These are phyloP conservation scores for Leccinellum luteum DNA, from an alignment of 768 basidiomycete species.

Conservation along the genomic window DNA sequence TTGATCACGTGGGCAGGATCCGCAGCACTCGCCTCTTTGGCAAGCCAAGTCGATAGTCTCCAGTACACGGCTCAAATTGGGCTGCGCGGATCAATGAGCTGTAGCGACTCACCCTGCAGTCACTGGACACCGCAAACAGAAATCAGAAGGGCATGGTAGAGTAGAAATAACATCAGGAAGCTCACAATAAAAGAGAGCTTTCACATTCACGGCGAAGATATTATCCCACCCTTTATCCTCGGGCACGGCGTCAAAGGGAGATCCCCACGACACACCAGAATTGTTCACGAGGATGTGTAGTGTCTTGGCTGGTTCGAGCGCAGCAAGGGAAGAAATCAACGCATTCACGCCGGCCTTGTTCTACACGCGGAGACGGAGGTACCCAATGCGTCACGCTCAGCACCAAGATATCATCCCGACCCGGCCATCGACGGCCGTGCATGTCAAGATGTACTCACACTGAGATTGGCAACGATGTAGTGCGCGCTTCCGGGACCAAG, in stretches of 20 bases:
- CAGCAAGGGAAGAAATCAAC: slow-evolving; percentile 64
- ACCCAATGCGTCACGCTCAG: neutral
- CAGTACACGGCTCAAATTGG: neutral
- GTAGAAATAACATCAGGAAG: neutral
- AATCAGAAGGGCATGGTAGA: neutral
- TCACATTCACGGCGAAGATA: slow-evolving; percentile 80
- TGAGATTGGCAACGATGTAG: slow-evolving; percentile 74
- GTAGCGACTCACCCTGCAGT: slow-evolving; percentile 38
- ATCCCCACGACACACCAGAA: slow-evolving; percentile 79
- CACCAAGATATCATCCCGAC: neutral
- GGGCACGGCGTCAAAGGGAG: slow-evolving; percentile 64
- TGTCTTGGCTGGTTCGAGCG: slow-evolving; percentile 54
- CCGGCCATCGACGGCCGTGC: neutral
- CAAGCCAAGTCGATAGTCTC: slow-evolving; percentile 47
- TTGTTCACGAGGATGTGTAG: slow-evolving; percentile 85
- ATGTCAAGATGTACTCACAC: slow-evolving; percentile 42
- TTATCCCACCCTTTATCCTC: slow-evolving; percentile 88
- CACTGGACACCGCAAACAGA: slow-evolving; percentile 30
- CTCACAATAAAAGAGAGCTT: slow-evolving; percentile 79
- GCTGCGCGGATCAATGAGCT: neutral
- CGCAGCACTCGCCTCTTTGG: slow-evolving; percentile 56
- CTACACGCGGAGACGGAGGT: slow-evolving; percentile 33
- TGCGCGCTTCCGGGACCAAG: slow-evolving; percentile 58
- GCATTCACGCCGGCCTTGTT: slow-evolving; percentile 77
- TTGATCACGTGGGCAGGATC: slow-evolving; percentile 82